A percentile compares a stretch with the other conserved stretches of the same genome.
Evolutionary conservation across 495 filamentous ascomycete genomes (phyloP).

Genomic region (Xylaria cubensis): DNA sequence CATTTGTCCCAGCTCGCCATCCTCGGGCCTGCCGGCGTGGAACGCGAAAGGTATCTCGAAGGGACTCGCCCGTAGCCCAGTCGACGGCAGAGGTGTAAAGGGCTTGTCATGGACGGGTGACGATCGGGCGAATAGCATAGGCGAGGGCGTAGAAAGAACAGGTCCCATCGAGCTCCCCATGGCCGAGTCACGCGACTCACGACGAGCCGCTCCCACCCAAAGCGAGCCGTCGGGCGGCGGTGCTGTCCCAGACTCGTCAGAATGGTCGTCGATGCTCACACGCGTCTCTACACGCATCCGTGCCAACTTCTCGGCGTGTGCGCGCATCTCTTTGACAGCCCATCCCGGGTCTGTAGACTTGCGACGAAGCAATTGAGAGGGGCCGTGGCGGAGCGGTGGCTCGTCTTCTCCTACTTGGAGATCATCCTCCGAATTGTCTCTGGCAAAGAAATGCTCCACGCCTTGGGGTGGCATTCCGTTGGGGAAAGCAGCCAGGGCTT

Average conservation of each 20-base stretch:
- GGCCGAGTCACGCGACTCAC: slow-evolving; percentile 43
- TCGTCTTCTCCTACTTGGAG: slow-evolving; percentile 37
- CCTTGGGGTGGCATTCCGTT: slow-evolving; percentile 55
- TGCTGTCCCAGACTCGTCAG: slow-evolving; percentile 53
- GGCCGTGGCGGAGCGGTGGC: slow-evolving; percentile 46
- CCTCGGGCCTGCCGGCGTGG: slow-evolving; percentile 33
- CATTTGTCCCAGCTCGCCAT: slow-evolving; percentile 42
- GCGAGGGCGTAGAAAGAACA: slow-evolving; percentile 47
- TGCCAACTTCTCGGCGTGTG: slow-evolving; percentile 48
- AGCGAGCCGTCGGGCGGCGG: slow-evolving; percentile 51
- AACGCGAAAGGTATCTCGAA: slow-evolving; percentile 46
- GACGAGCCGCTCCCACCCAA: slow-evolving; percentile 44
- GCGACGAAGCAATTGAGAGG: slow-evolving; percentile 45
- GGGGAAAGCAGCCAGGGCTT: slow-evolving; percentile 57
- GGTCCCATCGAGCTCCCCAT: slow-evolving; percentile 52
- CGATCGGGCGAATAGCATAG: slow-evolving; percentile 32
- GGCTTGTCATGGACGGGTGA: slow-evolving; percentile 29
- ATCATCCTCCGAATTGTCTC: slow-evolving; percentile 58
- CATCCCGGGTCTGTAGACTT: slow-evolving; percentile 57
- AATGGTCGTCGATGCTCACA: slow-evolving; percentile 43
- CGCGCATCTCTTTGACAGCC: slow-evolving; percentile 60
- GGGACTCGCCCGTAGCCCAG: slow-evolving; percentile 37
- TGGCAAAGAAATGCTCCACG: slow-evolving; percentile 62
- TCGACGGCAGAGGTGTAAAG: slow-evolving; percentile 35
- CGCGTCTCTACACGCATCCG: slow-evolving; percentile 28